Evolutionary conservation across 176 grass and related monocot species (phyloP).

Genomic region (Raddia distichophylla): DNA sequence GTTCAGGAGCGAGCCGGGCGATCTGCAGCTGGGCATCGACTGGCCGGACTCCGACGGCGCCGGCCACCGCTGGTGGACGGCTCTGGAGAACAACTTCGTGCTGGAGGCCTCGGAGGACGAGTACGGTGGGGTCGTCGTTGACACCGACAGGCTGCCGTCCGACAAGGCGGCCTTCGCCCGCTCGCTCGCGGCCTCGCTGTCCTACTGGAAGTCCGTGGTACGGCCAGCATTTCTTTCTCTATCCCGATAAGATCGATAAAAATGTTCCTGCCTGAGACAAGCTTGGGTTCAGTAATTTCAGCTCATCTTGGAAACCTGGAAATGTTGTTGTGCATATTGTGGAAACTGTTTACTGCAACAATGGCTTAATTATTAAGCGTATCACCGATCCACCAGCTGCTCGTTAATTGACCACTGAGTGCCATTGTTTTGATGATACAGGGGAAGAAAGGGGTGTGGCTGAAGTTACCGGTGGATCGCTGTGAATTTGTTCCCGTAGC

Average conservation of each 20-base stretch:
- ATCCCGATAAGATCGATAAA: neutral
- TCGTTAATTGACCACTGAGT: neutral
- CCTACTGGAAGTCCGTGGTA: slow-evolving; percentile 73
- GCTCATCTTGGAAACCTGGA: neutral
- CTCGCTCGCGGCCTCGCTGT: slow-evolving; percentile 68
- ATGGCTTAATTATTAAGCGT: neutral
- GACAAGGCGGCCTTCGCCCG: slow-evolving; percentile 57
- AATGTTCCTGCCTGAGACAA: neutral
- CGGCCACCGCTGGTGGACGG: slow-evolving; percentile 41
- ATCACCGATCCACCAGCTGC: neutral
- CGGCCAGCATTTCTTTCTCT: neutral
- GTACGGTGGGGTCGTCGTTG: slow-evolving; percentile 87
- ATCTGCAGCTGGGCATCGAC: slow-evolving; percentile 30
- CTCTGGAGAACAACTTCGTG: slow-evolving; percentile 57
- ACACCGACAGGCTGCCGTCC: slow-evolving; percentile 59
- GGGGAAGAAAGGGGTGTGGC: slow-evolving; percentile 98
- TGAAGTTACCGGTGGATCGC: slow-evolving; percentile 67
- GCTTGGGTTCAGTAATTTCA: neutral
- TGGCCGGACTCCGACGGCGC: neutral
- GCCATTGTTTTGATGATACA: slow-evolving; percentile 24
- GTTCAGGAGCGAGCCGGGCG: slow-evolving; percentile 36
- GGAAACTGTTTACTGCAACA: neutral
- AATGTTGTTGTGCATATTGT: neutral
- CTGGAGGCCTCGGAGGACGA: slow-evolving; percentile 78
- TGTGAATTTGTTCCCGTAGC: slow-evolving; percentile 84